These are phyloP conservation scores for Amphichorda felina DNA, from an alignment of 2,329 filamentous ascomycete genomes.

Conservation along the genomic window DNA sequence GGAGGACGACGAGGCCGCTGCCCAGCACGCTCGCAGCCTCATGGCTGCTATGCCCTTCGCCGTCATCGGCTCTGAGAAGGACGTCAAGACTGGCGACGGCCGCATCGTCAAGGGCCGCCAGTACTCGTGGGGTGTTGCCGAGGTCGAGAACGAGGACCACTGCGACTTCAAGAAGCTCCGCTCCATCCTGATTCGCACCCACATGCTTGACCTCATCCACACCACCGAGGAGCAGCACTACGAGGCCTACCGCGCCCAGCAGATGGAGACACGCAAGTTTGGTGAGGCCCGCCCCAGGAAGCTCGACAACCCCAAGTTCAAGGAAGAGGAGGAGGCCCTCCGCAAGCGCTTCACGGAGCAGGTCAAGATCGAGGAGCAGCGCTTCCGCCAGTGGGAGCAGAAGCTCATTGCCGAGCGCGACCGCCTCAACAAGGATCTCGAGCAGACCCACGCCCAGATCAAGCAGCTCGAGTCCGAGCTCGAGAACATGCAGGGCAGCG, in stretches of 20 bases:
- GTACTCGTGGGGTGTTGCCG: slow-evolving; percentile 98
- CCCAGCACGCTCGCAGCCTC: slow-evolving; percentile 84
- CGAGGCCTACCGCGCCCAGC: slow-evolving; percentile 95
- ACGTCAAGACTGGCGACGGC: slow-evolving; percentile 90
- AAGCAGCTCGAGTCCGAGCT: slow-evolving; percentile 87
- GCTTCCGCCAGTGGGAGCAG: slow-evolving; percentile 99
- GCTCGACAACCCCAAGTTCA: slow-evolving; percentile 99
- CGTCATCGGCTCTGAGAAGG: slow-evolving; percentile 98
- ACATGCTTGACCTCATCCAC: slow-evolving; percentile 99
- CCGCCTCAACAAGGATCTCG: slow-evolving; percentile 98
- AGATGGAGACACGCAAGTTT: slow-evolving; percentile 99
- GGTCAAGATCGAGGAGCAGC: slow-evolving; percentile 99
- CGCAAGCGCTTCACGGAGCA: slow-evolving; percentile 99
- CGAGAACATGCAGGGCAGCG: slow-evolving; percentile 82
- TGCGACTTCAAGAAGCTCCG: slow-evolving; percentile 99
- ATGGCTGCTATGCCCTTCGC: slow-evolving; percentile 98
- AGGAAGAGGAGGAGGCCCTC: slow-evolving; percentile 97
- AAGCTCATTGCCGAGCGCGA: slow-evolving; percentile 98
- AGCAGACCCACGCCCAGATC: slow-evolving; percentile 91
- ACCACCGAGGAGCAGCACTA: slow-evolving; percentile 99
- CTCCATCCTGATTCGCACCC: slow-evolving; percentile 94
- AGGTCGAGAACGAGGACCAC: slow-evolving; percentile 99
- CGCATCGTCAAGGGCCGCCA: slow-evolving; percentile 98
- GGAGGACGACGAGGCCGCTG: slow-evolving; percentile 94
- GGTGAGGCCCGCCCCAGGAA: slow-evolving; percentile 95